Percentiles rank a stretch among this genome's conserved stretches.
Conservation (phyloP, 352 stramenopile species). For the Globisporangium spinosum region DNA sequence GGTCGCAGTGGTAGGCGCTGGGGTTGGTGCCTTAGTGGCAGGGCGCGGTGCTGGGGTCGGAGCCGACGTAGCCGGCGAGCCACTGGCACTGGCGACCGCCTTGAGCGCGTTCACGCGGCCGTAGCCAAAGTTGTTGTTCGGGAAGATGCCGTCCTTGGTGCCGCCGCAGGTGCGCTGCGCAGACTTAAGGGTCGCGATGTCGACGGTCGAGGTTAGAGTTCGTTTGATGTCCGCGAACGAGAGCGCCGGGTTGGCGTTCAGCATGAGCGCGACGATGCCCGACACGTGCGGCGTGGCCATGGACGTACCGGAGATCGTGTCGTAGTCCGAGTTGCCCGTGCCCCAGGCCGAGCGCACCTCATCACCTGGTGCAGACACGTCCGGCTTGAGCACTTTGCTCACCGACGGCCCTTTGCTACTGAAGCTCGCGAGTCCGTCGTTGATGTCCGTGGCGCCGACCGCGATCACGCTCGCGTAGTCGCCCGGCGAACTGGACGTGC, state of each 20-base stretch:
- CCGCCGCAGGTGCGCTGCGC: conserved; percentile 13
- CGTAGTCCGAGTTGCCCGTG: conserved; percentile 21
- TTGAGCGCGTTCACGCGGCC: conserved; percentile 28
- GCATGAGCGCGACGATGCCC: conserved; percentile 32
- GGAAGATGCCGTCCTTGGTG: conserved; percentile 17
- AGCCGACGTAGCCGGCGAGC: not conserved
- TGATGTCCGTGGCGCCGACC: conserved; percentile 24
- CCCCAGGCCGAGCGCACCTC: conserved; percentile 24
- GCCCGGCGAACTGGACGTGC: conserved; percentile 20
- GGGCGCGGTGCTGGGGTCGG: not conserved
- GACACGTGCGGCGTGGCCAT: conserved; percentile 37
- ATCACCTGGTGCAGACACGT: conserved; percentile 26
- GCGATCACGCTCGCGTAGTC: conserved; percentile 26
- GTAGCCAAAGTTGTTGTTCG: conserved; percentile 36
- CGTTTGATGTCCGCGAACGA: conserved; percentile 20
- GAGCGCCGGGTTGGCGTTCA: conserved; percentile 21
- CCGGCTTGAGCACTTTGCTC: conserved; percentile 25
- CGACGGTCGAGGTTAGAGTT: conserved; percentile 17
- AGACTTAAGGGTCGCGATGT: conserved; percentile 15
- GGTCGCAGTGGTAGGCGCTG: not conserved
- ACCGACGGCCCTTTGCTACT: conserved; percentile 26
- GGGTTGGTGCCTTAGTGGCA: not conserved
- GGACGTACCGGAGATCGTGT: conserved; percentile 29
- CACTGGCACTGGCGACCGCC: conserved; percentile 1
- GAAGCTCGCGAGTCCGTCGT: conserved; percentile 25